Conservation (phyloP, 2,329 filamentous ascomycete species). For the Microsporum canis region DNA sequence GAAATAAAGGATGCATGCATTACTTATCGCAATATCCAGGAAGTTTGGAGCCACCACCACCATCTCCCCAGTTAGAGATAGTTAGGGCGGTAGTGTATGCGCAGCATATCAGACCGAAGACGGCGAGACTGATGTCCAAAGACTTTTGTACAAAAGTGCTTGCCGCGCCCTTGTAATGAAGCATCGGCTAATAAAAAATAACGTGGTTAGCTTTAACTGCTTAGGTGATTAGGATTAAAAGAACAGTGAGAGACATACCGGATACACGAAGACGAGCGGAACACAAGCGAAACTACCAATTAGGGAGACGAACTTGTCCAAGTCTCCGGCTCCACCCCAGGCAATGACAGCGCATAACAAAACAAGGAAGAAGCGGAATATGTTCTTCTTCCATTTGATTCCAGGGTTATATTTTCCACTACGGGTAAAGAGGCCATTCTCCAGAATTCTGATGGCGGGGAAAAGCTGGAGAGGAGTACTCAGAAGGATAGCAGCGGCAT, state of each 20-base stretch:
- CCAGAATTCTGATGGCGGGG: conserved; percentile 90
- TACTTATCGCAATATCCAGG: conserved; percentile 51
- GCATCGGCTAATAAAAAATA: conserved; percentile 55
- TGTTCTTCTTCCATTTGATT: conserved; percentile 99
- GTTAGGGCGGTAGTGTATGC: conserved; percentile 83
- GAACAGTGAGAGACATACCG: conserved; percentile 51
- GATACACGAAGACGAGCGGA: conserved; percentile 93
- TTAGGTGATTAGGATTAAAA: conserved; percentile 1
- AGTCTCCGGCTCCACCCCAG: conserved; percentile 81
- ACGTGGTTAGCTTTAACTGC: conserved; percentile 11
- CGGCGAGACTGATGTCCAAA: conserved; percentile 62
- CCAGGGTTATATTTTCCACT: conserved; percentile 96
- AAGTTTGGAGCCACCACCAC: conserved; percentile 38
- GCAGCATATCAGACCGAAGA: conserved; percentile 81
- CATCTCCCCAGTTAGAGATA: conserved; percentile 69
- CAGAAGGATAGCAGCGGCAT: conserved; percentile 92
- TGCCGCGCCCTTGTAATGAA: conserved; percentile 76
- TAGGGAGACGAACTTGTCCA: conserved; percentile 94
- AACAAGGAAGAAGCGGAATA: conserved; percentile 88
- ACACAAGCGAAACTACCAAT: conserved; percentile 98
- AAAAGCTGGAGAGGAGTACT: conserved; percentile 95
- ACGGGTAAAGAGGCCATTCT: conserved; percentile 84
- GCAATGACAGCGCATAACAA: conserved; percentile 75
- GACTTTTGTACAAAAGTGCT: conserved; percentile 54
- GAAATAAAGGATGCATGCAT: conserved; percentile 4